Conservation (phyloP, 495 filamentous ascomycete genomes). For the Melanomma pulvis-pyrius region DNA sequence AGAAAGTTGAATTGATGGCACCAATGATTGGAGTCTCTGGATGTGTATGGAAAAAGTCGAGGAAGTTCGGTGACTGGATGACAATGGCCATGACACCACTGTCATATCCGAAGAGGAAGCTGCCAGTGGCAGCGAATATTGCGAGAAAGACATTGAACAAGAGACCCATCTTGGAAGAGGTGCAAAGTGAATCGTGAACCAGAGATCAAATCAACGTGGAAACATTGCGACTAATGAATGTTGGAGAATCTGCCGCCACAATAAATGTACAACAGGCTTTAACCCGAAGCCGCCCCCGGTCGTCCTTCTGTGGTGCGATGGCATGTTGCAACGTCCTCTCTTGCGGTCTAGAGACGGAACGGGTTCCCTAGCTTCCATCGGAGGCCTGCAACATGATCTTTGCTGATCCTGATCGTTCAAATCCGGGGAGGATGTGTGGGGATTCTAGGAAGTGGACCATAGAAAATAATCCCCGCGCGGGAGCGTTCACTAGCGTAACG, state of each 20-base stretch:
- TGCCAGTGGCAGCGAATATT: constrained; percentile 47
- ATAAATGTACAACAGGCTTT: not conserved
- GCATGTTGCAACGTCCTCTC: not conserved
- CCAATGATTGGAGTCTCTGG: constrained; percentile 33
- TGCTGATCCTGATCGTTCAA: not conserved
- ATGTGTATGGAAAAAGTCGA: constrained; percentile 36
- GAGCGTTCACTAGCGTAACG: not conserved
- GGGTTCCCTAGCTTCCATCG: not conserved
- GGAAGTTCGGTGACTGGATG: constrained; percentile 49
- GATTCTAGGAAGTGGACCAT: not conserved
- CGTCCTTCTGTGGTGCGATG: not conserved
- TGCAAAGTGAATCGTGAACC: not conserved
- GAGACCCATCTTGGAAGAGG: constrained; percentile 23
- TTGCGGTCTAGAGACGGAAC: not conserved
- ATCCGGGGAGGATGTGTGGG: not conserved
- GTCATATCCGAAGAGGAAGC: constrained; percentile 48
- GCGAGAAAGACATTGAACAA: constrained; percentile 34
- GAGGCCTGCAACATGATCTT: not conserved
- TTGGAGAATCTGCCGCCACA: not conserved
- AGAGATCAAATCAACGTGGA: not conserved
- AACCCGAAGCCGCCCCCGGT: not conserved
- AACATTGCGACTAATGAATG: not conserved
- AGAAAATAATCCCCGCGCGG: not conserved
- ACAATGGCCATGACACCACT: constrained; percentile 46
- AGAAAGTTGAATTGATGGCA: constrained; percentile 41